These are phyloP conservation scores for Phytopythium helicoides DNA, from an alignment of 352 stramenopile genomes.

Conservation along the genomic window DNA sequence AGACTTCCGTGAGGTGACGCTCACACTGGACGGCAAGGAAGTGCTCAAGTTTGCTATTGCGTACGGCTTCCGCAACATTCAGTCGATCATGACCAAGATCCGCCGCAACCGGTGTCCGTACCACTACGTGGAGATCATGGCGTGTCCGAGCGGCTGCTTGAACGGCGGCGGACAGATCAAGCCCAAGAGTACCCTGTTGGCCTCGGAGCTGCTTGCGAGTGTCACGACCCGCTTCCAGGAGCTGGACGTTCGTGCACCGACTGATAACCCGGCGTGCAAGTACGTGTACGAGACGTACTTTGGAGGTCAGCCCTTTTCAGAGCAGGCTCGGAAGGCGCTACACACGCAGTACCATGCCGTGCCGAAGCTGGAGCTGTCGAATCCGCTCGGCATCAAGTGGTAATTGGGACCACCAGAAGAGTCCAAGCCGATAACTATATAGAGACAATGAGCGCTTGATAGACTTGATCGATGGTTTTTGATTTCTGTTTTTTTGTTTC, in stretches of 20 bases:
- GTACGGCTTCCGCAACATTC: slow-evolving; percentile 97
- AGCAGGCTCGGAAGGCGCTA: slow-evolving; percentile 50
- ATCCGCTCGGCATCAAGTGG: slow-evolving; percentile 88
- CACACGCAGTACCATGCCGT: slow-evolving; percentile 85
- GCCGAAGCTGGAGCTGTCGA: slow-evolving; percentile 82
- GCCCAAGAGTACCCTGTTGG: slow-evolving; percentile 52
- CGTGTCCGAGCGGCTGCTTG: slow-evolving; percentile 96
- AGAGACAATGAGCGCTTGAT: neutral
- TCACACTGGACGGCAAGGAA: slow-evolving; percentile 72
- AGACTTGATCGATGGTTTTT: slow-evolving; percentile 4
- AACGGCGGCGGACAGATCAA: slow-evolving; percentile 96
- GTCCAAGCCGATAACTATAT: slow-evolving; percentile 8
- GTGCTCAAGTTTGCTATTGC: slow-evolving; percentile 93
- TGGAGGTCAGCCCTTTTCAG: slow-evolving; percentile 68
- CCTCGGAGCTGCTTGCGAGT: slow-evolving; percentile 55
- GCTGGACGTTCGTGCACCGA: slow-evolving; percentile 48
- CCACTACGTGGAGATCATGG: slow-evolving; percentile 99
- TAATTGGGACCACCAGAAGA: slow-evolving; percentile 23
- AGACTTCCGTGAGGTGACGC: slow-evolving; percentile 84
- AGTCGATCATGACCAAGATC: slow-evolving; percentile 93
- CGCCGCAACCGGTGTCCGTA: slow-evolving; percentile 89
- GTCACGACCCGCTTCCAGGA: slow-evolving; percentile 70
- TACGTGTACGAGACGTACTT: slow-evolving; percentile 86
- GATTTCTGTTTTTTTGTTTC: slow-evolving; percentile 11
- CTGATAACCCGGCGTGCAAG: slow-evolving; percentile 69